These are phyloP conservation scores for Ensete ventricosum DNA, from an alignment of 176 grass and related monocot genomes.

Conservation along the genomic window DNA sequence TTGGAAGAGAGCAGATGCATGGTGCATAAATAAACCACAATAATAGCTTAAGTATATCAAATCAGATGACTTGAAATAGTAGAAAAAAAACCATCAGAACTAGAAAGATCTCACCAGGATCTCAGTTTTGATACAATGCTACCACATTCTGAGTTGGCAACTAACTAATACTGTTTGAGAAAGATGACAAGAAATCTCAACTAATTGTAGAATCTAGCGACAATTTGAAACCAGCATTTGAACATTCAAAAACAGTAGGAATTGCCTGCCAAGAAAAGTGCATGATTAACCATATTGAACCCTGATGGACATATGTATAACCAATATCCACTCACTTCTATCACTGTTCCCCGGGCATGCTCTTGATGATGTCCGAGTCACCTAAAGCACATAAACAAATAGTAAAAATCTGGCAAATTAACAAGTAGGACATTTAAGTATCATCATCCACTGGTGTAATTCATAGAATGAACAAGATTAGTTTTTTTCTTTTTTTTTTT, in stretches of 20 bases:
- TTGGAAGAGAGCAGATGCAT: too few relatives aligned
- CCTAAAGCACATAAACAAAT: conserved; percentile 29
- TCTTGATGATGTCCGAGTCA: conserved; percentile 92
- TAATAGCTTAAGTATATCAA: too few relatives aligned
- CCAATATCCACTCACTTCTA: conserved; percentile 5
- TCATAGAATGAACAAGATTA: background rate
- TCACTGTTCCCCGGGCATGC: conserved; percentile 56
- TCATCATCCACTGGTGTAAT: background rate
- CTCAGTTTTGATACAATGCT: too few relatives aligned
- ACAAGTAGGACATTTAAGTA: background rate
- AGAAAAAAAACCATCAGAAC: too few relatives aligned
- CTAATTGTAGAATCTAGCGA: background rate
- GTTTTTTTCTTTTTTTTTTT: background rate
- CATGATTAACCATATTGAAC: background rate
- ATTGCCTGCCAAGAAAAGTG: background rate
- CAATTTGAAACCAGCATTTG: background rate
- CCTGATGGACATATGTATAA: background rate
- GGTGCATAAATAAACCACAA: too few relatives aligned
- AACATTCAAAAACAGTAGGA: background rate
- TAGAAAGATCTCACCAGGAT: too few relatives aligned
- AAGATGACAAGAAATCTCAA: too few relatives aligned
- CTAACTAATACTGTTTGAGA: too few relatives aligned
- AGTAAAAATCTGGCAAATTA: too few relatives aligned
- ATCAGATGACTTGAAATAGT: too few relatives aligned
- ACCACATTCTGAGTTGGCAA: too few relatives aligned